Conservation (phyloP, 495 filamentous ascomycete species). For the Saxophila tyrrhenica region DNA sequence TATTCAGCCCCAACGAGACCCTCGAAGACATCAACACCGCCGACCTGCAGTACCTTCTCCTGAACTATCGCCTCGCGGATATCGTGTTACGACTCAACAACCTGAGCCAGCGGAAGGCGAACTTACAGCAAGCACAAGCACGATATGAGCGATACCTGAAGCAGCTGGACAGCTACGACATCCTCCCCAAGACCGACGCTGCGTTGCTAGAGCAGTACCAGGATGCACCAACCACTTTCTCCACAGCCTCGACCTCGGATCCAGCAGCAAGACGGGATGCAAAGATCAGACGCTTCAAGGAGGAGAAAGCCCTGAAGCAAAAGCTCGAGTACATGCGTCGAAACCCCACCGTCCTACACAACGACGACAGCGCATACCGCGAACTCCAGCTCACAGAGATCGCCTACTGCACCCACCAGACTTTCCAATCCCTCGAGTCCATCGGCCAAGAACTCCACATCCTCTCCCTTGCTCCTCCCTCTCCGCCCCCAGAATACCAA, state of each 20-base stretch:
- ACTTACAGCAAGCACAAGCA: conserved; percentile 50
- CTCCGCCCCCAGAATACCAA: conserved; percentile 25
- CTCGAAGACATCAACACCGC: conserved; percentile 77
- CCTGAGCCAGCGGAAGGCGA: conserved; percentile 44
- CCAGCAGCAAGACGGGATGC: conserved; percentile 59
- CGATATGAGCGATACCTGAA: conserved; percentile 68
- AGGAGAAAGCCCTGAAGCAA: conserved; percentile 75
- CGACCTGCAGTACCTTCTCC: conserved; percentile 65
- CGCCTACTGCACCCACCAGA: conserved; percentile 58
- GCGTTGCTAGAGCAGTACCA: conserved; percentile 62
- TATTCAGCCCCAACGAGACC: conserved; percentile 86
- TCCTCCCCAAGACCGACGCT: conserved; percentile 55
- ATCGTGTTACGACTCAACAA: conserved; percentile 46
- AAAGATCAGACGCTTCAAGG: conserved; percentile 76
- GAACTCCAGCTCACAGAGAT: conserved; percentile 66
- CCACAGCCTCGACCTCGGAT: conserved; percentile 56
- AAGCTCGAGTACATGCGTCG: conserved; percentile 63
- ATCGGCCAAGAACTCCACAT: conserved; percentile 75
- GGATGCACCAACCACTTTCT: conserved; percentile 55
- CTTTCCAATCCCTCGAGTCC: conserved; percentile 75
- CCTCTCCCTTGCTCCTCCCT: conserved; percentile 56
- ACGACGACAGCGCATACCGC: conserved; percentile 69
- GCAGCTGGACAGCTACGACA: conserved; percentile 63
- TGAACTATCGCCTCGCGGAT: conserved; percentile 59
- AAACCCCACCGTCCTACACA: conserved; percentile 47